phyloP scores from a whole-genome alignment of 192 early-diverging fungal genomes.

The Entomortierella chlamydospora region DNA sequence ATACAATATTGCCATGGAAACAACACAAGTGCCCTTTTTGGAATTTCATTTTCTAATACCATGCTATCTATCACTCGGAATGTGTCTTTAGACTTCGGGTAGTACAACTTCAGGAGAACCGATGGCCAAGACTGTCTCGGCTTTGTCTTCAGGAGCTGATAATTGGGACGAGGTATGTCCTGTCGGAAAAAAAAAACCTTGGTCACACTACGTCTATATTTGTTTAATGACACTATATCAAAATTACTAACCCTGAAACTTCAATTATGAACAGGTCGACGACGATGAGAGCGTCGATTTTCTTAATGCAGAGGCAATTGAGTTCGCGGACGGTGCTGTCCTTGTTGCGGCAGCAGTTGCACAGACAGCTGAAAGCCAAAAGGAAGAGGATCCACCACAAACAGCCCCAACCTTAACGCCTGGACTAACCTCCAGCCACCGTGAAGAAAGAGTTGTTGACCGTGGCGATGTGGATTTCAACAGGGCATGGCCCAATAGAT shows the following conservation, averaged over 20 bases:
- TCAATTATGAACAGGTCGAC: conserved; percentile 18
- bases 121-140: conserved; percentile 43
- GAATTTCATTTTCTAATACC: not conserved
- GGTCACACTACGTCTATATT: not conserved
- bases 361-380: conserved; percentile 15
- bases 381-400: not conserved
- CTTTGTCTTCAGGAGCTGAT: conserved; percentile 34
- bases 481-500: conserved; percentile 32
- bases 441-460: conserved; percentile 33
- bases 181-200: not conserved
- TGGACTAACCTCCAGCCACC: not conserved
- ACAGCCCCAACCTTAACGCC: not conserved
- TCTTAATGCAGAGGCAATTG: conserved; percentile 42
- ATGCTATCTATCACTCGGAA: not conserved
- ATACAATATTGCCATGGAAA: not conserved
- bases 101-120: conserved; percentile 25
- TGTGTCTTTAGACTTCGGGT: not conserved
- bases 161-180: conserved; percentile 50
- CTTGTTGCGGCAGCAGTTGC: conserved; percentile 37
- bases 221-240: not conserved
- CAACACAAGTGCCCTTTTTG: not conserved
- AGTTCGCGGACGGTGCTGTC: conserved; percentile 50
- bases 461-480: conserved; percentile 44
- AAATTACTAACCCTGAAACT: not conserved
- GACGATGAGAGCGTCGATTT: conserved; percentile 48